These are phyloP conservation scores for Bipolaris sorokiniana DNA, from an alignment of 2,329 filamentous ascomycete genomes.

Conservation along the genomic window DNA sequence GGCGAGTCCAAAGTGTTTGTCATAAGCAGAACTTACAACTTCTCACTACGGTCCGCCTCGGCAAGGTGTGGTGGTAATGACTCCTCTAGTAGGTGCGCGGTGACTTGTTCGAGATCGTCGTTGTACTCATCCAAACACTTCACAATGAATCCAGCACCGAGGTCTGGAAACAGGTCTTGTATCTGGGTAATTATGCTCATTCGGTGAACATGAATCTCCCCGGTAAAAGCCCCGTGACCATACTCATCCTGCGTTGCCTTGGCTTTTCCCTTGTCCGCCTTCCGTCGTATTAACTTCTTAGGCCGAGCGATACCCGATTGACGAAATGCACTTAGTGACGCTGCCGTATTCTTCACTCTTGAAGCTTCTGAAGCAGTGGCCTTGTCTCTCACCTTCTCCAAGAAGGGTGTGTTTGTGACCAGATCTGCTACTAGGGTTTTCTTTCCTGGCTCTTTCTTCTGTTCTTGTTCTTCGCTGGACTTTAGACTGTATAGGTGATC, in stretches of 20 bases:
- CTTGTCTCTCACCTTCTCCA: constrained; percentile 66
- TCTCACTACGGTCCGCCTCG: constrained; percentile 67
- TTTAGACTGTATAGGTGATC: constrained; percentile 87
- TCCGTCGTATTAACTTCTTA: constrained; percentile 61
- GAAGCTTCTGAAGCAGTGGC: constrained; percentile 58
- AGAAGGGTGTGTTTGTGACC: constrained; percentile 77
- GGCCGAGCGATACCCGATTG: constrained; percentile 59
- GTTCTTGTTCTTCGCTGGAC: constrained; percentile 68
- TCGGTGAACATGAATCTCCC: constrained; percentile 73
- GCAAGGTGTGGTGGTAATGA: constrained; percentile 73
- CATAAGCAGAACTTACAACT: constrained; percentile 55
- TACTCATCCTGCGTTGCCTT: constrained; percentile 45
- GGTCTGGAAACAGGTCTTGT: constrained; percentile 90
- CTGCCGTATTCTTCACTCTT: constrained; percentile 66
- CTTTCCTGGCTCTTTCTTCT: constrained; percentile 47
- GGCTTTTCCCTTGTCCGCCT: constrained; percentile 71
- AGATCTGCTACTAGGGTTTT: constrained; percentile 78
- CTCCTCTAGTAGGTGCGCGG: constrained; percentile 80
- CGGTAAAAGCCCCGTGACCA: constrained; percentile 44
- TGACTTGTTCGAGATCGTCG: constrained; percentile 78
- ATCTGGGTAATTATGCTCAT: constrained; percentile 87
- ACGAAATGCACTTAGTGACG: constrained; percentile 65
- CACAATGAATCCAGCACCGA: constrained; percentile 82
- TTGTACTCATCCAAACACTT: constrained; percentile 79
- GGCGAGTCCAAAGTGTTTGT: background rate